Evolutionary conservation across 2,329 filamentous ascomycete species (phyloP).

Genomic region (Botryotinia calthae): DNA sequence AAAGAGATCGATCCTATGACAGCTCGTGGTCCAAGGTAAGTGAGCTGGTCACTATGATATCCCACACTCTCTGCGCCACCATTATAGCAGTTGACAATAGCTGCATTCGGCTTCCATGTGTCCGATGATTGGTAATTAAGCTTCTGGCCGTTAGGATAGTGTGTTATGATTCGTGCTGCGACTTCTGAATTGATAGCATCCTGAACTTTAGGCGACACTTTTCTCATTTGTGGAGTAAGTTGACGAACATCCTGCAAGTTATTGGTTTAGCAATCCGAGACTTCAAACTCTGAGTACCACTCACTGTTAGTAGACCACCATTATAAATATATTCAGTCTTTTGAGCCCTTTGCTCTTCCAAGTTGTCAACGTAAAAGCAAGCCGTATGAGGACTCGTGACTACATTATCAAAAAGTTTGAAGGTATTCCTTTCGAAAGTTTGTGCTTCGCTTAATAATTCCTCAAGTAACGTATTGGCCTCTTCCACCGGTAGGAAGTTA

Average conservation of each 20-base stretch:
- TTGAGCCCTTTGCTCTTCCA: slow-evolving; percentile 66
- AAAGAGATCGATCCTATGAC: slow-evolving; percentile 88
- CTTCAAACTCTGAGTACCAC: slow-evolving; percentile 26
- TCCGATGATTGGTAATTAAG: slow-evolving; percentile 72
- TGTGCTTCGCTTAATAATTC: slow-evolving; percentile 74
- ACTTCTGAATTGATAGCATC: slow-evolving; percentile 76
- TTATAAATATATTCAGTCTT: slow-evolving; percentile 85
- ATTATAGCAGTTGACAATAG: slow-evolving; percentile 92
- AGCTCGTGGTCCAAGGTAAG: slow-evolving; percentile 84
- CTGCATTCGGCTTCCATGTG: slow-evolving; percentile 80
- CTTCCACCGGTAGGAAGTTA: slow-evolving; percentile 73
- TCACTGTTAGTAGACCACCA: slow-evolving; percentile 65
- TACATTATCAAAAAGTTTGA: slow-evolving; percentile 84
- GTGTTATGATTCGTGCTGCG: slow-evolving; percentile 62
- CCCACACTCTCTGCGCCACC: slow-evolving; percentile 81
- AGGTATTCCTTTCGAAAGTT: slow-evolving; percentile 68
- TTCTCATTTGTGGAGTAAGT: slow-evolving; percentile 70
- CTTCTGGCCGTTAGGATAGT: slow-evolving; percentile 69
- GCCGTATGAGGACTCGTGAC: slow-evolving; percentile 83
- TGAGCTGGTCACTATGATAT: slow-evolving; percentile 89
- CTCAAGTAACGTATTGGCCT: slow-evolving; percentile 69
- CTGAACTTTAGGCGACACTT: slow-evolving; percentile 68
- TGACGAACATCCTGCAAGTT: slow-evolving; percentile 64
- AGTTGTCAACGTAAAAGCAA: slow-evolving; percentile 76
- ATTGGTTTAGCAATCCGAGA: background rate